phyloP scores from a whole-genome alignment of 306 rosid genomes.

The Myrica gale region DNA sequence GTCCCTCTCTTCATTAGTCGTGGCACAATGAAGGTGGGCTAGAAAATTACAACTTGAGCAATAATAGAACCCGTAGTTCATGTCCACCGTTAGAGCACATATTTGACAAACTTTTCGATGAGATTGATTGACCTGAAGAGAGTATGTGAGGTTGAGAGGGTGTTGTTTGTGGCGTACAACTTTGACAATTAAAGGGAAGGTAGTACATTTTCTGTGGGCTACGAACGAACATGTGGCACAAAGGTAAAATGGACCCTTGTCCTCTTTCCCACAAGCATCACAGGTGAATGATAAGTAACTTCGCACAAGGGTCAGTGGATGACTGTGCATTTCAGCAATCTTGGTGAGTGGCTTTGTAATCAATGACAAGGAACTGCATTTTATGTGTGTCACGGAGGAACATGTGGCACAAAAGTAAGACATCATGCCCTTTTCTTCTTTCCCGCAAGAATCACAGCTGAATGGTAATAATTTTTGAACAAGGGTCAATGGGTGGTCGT shows the following conservation, averaged over 20 bases:
- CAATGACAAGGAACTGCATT: background rate
- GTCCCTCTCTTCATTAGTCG: background rate
- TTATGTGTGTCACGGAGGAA: no score
- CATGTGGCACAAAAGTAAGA: background rate
- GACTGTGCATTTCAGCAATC: background rate
- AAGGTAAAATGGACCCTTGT: background rate
- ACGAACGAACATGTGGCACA: rapidly evolving
- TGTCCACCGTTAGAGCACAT: background rate
- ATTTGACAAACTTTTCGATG: background rate
- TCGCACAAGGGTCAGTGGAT: background rate
- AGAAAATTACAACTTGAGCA: background rate
- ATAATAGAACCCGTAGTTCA: background rate
- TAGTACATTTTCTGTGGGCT: background rate
- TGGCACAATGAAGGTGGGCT: background rate
- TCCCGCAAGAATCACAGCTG: no score
- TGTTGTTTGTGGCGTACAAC: background rate
- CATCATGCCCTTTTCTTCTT: no score
- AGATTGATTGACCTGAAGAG: background rate
- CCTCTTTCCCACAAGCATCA: background rate
- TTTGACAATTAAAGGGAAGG: background rate
- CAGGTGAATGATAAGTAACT: background rate
- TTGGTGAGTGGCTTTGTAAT: background rate
- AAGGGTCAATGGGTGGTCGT: no score
- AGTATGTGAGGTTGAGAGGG: background rate
- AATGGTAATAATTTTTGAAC: no score